These are phyloP conservation scores for Boletus tomentosulus DNA, from an alignment of 768 basidiomycete species.

Conservation along the genomic window DNA sequence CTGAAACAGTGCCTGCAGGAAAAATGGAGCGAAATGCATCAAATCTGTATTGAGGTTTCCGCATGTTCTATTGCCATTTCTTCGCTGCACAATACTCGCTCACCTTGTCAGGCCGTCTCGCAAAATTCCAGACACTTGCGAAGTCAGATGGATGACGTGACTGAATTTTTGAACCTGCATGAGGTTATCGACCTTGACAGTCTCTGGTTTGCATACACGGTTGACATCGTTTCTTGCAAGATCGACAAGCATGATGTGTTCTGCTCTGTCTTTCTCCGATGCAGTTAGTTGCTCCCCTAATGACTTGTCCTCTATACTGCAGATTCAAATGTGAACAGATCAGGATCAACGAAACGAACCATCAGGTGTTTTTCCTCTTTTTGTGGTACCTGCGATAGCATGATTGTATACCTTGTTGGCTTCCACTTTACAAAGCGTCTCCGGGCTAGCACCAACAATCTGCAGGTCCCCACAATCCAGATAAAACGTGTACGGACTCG, in stretches of 20 bases:
- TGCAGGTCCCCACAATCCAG: constrained; percentile 90
- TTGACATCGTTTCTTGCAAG: constrained; percentile 98
- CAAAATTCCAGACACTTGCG: constrained; percentile 85
- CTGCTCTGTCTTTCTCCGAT: constrained; percentile 94
- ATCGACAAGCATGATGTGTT: constrained; percentile 99
- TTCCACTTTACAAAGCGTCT: constrained; percentile 95
- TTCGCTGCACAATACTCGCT: constrained; percentile 6
- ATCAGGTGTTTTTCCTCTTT: constrained; percentile 78
- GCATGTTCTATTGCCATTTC: constrained; percentile 3
- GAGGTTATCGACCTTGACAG: constrained; percentile 93
- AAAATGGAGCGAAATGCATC: constrained; percentile 99
- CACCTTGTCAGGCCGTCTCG: constrained; percentile 83
- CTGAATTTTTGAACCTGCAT: constrained; percentile 95
- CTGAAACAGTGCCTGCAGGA: constrained; percentile 97
- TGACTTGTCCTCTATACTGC: constrained; percentile 74
- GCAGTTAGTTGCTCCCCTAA: constrained; percentile 69
- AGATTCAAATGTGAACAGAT: constrained; percentile 4
- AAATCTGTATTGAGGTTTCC: constrained; percentile 51
- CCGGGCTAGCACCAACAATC: constrained; percentile 96
- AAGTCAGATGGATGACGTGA: constrained; percentile 96
- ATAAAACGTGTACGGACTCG: constrained; percentile 99
- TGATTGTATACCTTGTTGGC: constrained; percentile 92
- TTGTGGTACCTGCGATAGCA: constrained; percentile 94
- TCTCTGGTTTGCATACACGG: constrained; percentile 90
- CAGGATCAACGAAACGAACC: constrained; percentile 46